Evolutionary conservation across 1,284 basidiomycete species (phyloP), one percentile per base, ranked within the genome.

Genomic region (Tetrapyrgos nigripes): DNA sequence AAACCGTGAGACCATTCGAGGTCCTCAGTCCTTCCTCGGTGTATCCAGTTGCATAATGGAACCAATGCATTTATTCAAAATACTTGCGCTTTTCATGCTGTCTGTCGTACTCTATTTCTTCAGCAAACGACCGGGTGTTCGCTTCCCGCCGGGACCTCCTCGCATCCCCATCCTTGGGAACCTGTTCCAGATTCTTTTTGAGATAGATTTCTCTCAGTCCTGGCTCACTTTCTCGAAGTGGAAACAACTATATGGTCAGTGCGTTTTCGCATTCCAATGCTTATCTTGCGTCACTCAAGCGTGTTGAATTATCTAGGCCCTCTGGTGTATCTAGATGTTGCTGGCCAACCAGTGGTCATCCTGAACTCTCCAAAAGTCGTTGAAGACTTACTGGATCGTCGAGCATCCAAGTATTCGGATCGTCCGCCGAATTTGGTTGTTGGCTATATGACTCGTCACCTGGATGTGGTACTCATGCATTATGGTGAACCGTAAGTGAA

Each of bases 161-260:
- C 14, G 8, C 4, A 8, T 40, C 17, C 37, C 37, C 6, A 17
- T 40, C 17, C 6, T 40, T n/a, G 37, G 37, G 4, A 40, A 8
- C 4, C 8, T 40, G 5, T 4, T 40, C 4, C 37, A 40, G 17
- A 40, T 40, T 8, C 8, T 40, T 17, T 4, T 40, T 8, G 14
- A 40, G 17, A 40, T 40, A n/a, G 37, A 40, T 40, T 17, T 9
- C 17, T 40, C 37, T 8, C 23, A 24, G 9, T 27, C 55, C 4
- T 57, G 48, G 48, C 23, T 37, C 13, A 57, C 37, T 21, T 57
- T 45, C 44, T 23, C 33, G 11, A 11, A 57, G 26, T 57, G 55
- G 55, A 46, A 31, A 29, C 50, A 57, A 31, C n/a, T 14, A 8
- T 52, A 51, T 14, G 55, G n/a, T n/a, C n/a, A n/a, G 55, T 57